These are phyloP conservation scores for Aureobasidium namibiae DNA, from an alignment of 2,329 filamentous ascomycete species.

Conservation along the genomic window DNA sequence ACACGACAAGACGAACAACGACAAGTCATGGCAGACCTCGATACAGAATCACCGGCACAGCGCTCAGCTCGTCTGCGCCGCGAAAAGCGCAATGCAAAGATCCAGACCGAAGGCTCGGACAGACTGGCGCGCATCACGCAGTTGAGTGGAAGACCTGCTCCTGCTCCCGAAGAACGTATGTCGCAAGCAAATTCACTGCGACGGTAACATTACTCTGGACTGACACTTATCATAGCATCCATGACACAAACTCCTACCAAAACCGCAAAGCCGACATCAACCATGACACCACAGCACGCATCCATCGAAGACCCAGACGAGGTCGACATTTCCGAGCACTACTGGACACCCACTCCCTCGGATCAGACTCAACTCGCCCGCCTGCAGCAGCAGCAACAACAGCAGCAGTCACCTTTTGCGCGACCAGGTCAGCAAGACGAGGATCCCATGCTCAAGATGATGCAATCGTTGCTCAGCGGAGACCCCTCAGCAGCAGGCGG, in stretches of 20 bases:
- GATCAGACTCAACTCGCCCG: neutral
- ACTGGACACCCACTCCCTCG: conserved; percentile 16
- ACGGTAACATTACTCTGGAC: neutral
- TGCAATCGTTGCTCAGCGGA: conserved; percentile 59
- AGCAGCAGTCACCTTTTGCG: conserved; percentile 20
- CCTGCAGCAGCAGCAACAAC: neutral
- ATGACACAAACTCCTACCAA: conserved; percentile 19
- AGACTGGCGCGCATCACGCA: conserved; percentile 69
- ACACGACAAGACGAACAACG: neutral
- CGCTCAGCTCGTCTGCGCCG: conserved; percentile 64
- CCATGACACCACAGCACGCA: conserved; percentile 21
- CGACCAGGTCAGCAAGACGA: conserved; percentile 28
- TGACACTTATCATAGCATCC: conserved; percentile 3
- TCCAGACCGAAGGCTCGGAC: conserved; percentile 60
- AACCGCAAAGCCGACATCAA: neutral
- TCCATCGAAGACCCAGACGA: conserved; percentile 56
- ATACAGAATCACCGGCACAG: conserved; percentile 36
- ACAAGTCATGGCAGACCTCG: conserved; percentile 18
- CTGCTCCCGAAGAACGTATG: conserved; percentile 24
- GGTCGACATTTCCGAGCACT: conserved; percentile 64
- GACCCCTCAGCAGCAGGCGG: conserved; percentile 25
- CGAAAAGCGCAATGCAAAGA: conserved; percentile 71
- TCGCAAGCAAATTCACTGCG: neutral
- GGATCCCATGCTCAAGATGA: conserved; percentile 67
- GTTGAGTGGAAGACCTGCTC: conserved; percentile 47